Evolutionary conservation across 2,329 filamentous ascomycete genomes (phyloP), one percentile per base, ranked within the genome.

Genomic region (Aureobasidium sp.): DNA sequence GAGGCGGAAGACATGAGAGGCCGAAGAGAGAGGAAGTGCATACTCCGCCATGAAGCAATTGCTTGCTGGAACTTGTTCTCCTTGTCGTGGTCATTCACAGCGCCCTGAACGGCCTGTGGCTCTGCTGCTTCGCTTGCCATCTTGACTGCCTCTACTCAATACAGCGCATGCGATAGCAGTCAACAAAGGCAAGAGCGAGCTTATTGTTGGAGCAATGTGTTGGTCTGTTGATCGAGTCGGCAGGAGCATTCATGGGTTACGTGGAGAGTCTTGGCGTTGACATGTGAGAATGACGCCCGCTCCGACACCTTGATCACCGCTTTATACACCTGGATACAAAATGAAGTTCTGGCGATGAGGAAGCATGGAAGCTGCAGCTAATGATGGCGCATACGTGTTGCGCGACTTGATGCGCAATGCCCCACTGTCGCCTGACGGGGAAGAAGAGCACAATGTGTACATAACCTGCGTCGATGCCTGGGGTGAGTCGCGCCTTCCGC

Each of bases 61-160:
- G 94, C 94, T 72, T 88, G 89, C 75, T 99, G 94, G 74, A 99
- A 99, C 76, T 96, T 97, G 79, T 96, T 97, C 68, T 88, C 86
- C 39, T 83, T 41, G 49, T 45, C 41, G 16, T 49, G 29, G 7
- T 51, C 39, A 14, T 51, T 48, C 7, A 32, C n/a, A 11, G 61
- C 62, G 32, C 63, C 63, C 21, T 32, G 45, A 13, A 53, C 49
- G 9, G 47, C 60, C 27, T 63, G 59, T 5, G 58, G 48, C 44
- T 63, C 54, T 27, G 41, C 49, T 57, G 45, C 64, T 55, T 61
- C 55, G 21, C 54, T 61, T 29, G 64, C 58, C 64, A 65, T 65
- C 34, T 5, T 32, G 47, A n/a, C 21, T 36, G 11, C 2, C 7
- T 9, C 3, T 10, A 21, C 9, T 27, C 1, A 8, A 3, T 11